A percentile compares a stretch with the other conserved stretches of the same genome.
Conservation (phyloP, 257 asterid genomes). For the Knoxia roxburghii region DNA sequence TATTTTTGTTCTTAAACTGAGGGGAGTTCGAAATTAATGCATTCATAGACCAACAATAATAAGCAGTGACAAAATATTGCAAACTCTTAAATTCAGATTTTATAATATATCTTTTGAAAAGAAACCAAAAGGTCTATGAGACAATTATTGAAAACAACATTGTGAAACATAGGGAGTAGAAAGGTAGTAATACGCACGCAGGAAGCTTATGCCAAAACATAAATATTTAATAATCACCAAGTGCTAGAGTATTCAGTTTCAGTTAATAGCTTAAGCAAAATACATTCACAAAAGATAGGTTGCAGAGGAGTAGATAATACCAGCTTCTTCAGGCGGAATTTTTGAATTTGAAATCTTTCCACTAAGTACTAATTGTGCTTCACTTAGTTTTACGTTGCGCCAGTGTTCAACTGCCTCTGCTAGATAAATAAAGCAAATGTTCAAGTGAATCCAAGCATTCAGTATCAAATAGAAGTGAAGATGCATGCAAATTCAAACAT, state of each 20-base stretch:
- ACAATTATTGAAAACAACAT: not conserved
- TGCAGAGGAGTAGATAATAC: constrained; percentile 32
- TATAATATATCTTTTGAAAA: not conserved
- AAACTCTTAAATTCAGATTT: not conserved
- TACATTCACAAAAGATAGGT: too few species aligned
- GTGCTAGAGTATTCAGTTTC: not conserved
- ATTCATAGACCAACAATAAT: not conserved
- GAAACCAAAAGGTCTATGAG: not conserved
- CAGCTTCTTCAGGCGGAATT: constrained; percentile 58
- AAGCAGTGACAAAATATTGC: not conserved
- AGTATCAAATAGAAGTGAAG: not conserved
- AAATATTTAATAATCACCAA: not conserved
- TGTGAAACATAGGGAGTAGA: not conserved
- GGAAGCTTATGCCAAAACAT: not conserved
- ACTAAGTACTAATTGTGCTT: constrained; percentile 36
- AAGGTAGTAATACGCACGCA: not conserved
- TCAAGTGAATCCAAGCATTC: not conserved
- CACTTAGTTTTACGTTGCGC: constrained; percentile 62
- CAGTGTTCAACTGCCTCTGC: constrained; percentile 74
- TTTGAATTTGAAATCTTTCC: constrained; percentile 52
- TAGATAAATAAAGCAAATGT: constrained; percentile 13
- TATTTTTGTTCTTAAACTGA: not conserved
- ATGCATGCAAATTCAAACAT: not conserved
- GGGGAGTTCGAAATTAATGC: not conserved
- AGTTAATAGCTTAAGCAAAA: too few species aligned